Conservation (phyloP, 202 grass and related monocot species). For the Carex sylvatica region DNA sequence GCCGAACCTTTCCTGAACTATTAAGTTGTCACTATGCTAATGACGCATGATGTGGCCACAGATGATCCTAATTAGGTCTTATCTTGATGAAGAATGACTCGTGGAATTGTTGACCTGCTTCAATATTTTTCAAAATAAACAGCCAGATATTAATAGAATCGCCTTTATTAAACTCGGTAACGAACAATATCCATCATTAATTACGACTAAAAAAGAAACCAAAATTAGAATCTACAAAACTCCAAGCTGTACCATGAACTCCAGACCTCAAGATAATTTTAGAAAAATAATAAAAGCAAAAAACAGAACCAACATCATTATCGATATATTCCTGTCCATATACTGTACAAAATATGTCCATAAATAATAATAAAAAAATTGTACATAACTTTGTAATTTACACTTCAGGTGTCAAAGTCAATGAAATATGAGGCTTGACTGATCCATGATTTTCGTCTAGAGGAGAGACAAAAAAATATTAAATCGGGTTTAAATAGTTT, state of each 20-base stretch:
- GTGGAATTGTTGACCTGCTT: not conserved
- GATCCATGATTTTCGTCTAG: too few species aligned
- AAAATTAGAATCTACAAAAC: not conserved
- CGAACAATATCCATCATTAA: not conserved
- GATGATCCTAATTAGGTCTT: not conserved
- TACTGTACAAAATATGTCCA: not conserved
- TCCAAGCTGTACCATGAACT: not conserved
- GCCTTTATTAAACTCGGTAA: not conserved
- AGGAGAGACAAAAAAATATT: too few species aligned
- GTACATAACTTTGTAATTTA: too few species aligned
- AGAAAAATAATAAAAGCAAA: not conserved
- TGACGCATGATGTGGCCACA: not conserved
- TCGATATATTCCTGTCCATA: not conserved
- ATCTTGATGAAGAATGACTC: not conserved
- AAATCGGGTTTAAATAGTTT: too few species aligned
- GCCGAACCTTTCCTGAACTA: too few species aligned
- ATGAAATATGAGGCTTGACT: too few species aligned
- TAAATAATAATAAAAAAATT: not conserved
- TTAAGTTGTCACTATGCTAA: too few species aligned
- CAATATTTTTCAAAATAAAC: not conserved
- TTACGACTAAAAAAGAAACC: not conserved
- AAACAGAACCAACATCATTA: not conserved
- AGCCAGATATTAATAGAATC: not conserved
- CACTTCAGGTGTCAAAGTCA: too few species aligned
- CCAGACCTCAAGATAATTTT: not conserved